Percentiles rank a stretch among this genome's conserved stretches.
Conservation (phyloP, 2,329 filamentous ascomycete species). For the Diaporthe amygdali region DNA sequence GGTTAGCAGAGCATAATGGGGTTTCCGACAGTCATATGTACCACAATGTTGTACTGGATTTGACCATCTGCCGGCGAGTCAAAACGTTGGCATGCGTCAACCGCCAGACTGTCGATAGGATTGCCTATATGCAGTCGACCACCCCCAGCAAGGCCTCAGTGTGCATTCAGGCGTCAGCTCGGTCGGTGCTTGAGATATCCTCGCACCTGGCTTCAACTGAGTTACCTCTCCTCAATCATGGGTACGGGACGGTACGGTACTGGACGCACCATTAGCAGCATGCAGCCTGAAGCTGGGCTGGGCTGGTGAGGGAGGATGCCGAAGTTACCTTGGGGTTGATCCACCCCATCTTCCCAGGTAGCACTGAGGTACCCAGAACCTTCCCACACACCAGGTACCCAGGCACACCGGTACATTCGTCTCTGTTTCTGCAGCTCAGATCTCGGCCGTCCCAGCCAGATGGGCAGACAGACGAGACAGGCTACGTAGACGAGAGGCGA, state of each 20-base stretch:
- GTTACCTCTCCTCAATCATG: not conserved
- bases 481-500: conserved; percentile 5
- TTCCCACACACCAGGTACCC: not conserved
- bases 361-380: conserved; percentile 9
- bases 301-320: conserved; percentile 24
- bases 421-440: conserved; percentile 17
- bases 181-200: not conserved
- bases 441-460: conserved; percentile 24
- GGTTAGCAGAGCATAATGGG: not conserved
- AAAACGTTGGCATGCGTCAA: not conserved
- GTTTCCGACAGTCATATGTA: not conserved
- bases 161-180: not conserved
- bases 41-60: not conserved
- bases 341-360: not conserved
- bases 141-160: not conserved
- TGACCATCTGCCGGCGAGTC: conserved; percentile 7
- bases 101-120: not conserved
- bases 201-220: not conserved
- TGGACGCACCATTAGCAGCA: not conserved
- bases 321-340: conserved; percentile 23
- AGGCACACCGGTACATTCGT: not conserved
- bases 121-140: not conserved
- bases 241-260: not conserved
- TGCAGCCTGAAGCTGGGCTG: conserved; percentile 18
- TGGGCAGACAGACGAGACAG: not conserved